Evolutionary conservation across 257 asterid genomes (phyloP), one percentile per base, ranked within the genome.

Genomic region (Gentiana dahurica): DNA sequence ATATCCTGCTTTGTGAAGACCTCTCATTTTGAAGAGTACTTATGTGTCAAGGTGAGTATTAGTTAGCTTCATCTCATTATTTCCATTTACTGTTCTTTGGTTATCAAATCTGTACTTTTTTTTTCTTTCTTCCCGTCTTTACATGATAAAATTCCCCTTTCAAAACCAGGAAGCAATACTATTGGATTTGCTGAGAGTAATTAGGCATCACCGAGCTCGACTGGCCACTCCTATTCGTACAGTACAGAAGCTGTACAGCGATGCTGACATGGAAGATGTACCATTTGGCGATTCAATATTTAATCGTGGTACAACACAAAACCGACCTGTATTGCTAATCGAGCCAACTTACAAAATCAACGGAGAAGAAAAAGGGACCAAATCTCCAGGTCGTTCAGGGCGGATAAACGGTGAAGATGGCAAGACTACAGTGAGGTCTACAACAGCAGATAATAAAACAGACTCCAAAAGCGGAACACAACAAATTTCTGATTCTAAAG

Each of bases 171-270:
- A 92, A 73, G 77, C 89, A 48, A 71, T 92, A 68, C 68, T 92
- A 67, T 75, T 92, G 62, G 98, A 92, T 80, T 82, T 92, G 63
- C 94, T 92, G 55, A 78, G 97, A 81, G 98, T 92, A 64, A 79
- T 92, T 56, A 74, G 89, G 70, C 95, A 92, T 69, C 97, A 92
- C 67, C 88, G 87, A 49, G 98, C 98, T 67, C 80, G 97, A 62
- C 73, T 92, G 59, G 98, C 98, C 82, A 87, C 98, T 72, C 98
- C 98, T 63, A 85, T 92, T 58, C 97, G 98, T 64, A 87, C 97
- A 2, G 88, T 92, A 41, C 95, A 92, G 76, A 92, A 88, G 77
- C 66, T 85, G 63, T 80, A 65, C 54, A 71, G 76, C 36, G 98
- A 92, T 67, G 78, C 92, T 12, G 98, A 92, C 61, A 69, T 83